Evolutionary conservation across 768 basidiomycete species (phyloP).

Genomic region (Russula compacta): DNA sequence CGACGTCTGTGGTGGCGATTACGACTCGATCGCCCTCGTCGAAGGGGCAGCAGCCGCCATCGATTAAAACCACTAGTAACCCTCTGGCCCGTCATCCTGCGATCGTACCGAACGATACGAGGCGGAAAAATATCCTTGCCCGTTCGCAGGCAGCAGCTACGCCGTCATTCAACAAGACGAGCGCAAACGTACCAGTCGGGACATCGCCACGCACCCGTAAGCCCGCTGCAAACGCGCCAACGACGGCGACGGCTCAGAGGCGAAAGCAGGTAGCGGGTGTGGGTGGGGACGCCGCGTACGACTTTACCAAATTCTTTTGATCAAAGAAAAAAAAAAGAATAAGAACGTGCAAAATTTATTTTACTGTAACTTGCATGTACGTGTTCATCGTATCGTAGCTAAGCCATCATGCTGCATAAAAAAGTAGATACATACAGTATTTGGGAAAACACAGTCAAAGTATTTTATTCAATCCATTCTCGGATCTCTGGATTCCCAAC

Average conservation of each 20-base stretch:
- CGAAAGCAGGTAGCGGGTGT: slow-evolving; percentile 22
- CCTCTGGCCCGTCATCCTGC: too few species aligned
- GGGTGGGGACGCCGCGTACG: slow-evolving; percentile 37
- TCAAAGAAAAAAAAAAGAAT: background rate
- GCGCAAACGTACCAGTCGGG: background rate
- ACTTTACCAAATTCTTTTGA: slow-evolving; percentile 51
- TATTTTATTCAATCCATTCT: too few species aligned
- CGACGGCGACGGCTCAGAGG: slow-evolving; percentile 8
- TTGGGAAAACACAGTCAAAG: background rate
- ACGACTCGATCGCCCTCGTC: background rate
- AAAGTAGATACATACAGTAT: background rate
- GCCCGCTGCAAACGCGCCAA: slow-evolving; percentile 33
- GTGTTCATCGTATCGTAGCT: too few species aligned
- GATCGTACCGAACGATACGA: too few species aligned
- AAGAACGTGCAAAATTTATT: background rate
- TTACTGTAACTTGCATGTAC: too few species aligned
- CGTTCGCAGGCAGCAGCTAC: background rate
- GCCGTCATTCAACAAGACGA: background rate
- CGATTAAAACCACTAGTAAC: too few species aligned
- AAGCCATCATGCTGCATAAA: too few species aligned
- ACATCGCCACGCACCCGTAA: background rate
- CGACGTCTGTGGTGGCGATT: background rate
- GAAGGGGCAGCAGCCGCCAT: background rate
- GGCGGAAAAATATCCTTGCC: background rate
- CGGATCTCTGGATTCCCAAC: background rate